phyloP scores from a whole-genome alignment of 1,284 basidiomycete species.

The Athelia sp. region DNA sequence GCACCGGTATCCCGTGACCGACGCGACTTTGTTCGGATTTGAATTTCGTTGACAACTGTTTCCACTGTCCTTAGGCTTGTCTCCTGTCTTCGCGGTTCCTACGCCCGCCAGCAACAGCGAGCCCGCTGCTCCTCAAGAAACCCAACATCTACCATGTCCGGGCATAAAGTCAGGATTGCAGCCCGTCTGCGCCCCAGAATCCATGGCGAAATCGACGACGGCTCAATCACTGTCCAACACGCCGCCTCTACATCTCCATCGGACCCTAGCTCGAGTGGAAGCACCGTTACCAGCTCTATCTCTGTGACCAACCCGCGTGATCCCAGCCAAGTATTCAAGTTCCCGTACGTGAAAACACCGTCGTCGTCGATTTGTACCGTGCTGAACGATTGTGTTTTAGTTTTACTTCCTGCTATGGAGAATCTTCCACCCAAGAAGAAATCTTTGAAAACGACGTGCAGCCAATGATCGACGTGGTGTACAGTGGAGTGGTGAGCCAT shows the following conservation, averaged over 20 bases:
- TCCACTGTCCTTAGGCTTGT: neutral
- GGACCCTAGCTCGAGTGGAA: constrained; percentile 1
- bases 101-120: neutral
- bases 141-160: constrained; percentile 6
- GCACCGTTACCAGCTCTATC: constrained; percentile 37
- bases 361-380: neutral
- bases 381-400: constrained; percentile 25
- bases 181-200: constrained; percentile 64
- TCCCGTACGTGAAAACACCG: constrained; percentile 44
- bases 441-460: constrained; percentile 68
- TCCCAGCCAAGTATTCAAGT: constrained; percentile 60
- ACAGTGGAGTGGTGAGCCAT: constrained; percentile 56
- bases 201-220: constrained; percentile 55
- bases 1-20: too few species aligned
- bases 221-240: constrained; percentile 49
- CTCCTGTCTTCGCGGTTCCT: neutral
- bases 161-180: constrained; percentile 45
- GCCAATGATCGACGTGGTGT: constrained; percentile 66
- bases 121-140: neutral
- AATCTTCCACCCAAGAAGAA: constrained; percentile 59
- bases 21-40: neutral
- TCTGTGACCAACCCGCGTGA: constrained; percentile 65
- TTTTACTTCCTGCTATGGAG: constrained; percentile 67
- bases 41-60: neutral
- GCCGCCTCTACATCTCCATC: constrained; percentile 9